Evolutionary conservation across 345 rosid species (phyloP).

Genomic region (Eucalyptus leucophloia): DNA sequence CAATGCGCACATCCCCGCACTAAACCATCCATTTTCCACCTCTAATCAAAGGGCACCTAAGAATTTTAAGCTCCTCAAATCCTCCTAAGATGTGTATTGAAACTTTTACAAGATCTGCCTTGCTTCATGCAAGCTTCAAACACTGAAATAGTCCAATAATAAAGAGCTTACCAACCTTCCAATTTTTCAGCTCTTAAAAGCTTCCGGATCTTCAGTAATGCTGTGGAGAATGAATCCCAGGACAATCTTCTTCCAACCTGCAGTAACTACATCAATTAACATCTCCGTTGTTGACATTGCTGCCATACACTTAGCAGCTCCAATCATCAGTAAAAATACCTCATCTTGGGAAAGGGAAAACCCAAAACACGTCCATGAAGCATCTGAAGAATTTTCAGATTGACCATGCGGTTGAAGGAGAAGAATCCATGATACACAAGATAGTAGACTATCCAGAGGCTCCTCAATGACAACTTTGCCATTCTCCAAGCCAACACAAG

Average conservation of each 20-base stretch:
- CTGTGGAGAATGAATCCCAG: conserved; percentile 36
- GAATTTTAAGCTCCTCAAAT: not conserved
- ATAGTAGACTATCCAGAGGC: no score
- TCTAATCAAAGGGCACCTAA: not conserved
- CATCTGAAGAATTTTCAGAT: no score
- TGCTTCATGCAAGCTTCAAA: not conserved
- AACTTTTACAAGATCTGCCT: not conserved
- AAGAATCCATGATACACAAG: no score
- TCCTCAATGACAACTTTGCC: no score
- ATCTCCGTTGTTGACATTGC: not conserved
- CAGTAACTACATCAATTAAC: not conserved
- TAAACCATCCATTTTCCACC: not conserved
- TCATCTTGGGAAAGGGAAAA: no score
- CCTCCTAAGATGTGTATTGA: not conserved
- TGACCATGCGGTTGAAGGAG: no score
- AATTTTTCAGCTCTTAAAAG: conserved; percentile 29
- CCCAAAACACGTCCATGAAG: no score
- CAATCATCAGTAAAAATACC: no score
- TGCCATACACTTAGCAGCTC: not conserved
- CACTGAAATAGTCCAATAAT: not conserved
- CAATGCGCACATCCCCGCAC: not conserved
- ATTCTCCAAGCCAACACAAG: no score
- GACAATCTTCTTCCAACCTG: conserved; percentile 44
- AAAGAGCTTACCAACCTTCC: conserved; percentile 33
- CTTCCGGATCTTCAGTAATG: conserved; percentile 43